Percentiles rank a stretch among this genome's conserved stretches.
Conservation (phyloP, 148 eudicot species). For the Silene uniflora region DNA sequence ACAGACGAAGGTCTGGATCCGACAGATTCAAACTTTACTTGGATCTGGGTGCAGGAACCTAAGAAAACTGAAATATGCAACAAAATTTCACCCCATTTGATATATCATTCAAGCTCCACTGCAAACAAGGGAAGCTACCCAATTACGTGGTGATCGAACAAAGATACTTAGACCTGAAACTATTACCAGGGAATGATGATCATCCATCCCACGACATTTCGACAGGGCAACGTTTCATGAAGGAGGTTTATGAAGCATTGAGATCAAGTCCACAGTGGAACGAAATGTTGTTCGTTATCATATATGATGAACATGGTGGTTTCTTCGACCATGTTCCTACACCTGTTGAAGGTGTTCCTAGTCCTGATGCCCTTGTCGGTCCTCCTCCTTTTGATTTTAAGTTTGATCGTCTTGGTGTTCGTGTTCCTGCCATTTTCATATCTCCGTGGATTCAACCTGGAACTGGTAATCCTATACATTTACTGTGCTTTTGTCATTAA, state of each 20-base stretch:
- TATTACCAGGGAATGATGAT: too few relatives aligned
- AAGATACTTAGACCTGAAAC: too few relatives aligned
- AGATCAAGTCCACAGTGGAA: too few relatives aligned
- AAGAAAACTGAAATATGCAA: slow-evolving; percentile 61
- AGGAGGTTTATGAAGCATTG: too few relatives aligned
- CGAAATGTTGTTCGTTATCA: too few relatives aligned
- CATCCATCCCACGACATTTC: too few relatives aligned
- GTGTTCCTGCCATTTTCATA: slow-evolving; percentile 62
- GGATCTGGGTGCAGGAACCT: slow-evolving; percentile 80
- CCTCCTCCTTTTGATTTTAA: slow-evolving; percentile 54
- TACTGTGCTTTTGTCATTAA: not conserved
- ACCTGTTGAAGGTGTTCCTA: slow-evolving; percentile 47
- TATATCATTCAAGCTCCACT: slow-evolving; percentile 60
- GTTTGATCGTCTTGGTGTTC: slow-evolving; percentile 66
- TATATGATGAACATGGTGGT: slow-evolving; percentile 65
- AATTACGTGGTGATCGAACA: slow-evolving; percentile 83
- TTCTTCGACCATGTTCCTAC: slow-evolving; percentile 63
- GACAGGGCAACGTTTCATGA: too few relatives aligned
- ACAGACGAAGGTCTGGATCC: too few relatives aligned
- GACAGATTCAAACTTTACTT: too few relatives aligned
- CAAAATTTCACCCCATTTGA: slow-evolving; percentile 69
- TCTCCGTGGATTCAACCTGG: slow-evolving; percentile 79
- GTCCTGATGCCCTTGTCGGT: slow-evolving; percentile 47
- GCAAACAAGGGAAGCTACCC: slow-evolving; percentile 75
- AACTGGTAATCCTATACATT: slow-evolving; percentile 38